phyloP scores from a whole-genome alignment of 177 flowering plant genomes.

The Telopea speciosissima region DNA sequence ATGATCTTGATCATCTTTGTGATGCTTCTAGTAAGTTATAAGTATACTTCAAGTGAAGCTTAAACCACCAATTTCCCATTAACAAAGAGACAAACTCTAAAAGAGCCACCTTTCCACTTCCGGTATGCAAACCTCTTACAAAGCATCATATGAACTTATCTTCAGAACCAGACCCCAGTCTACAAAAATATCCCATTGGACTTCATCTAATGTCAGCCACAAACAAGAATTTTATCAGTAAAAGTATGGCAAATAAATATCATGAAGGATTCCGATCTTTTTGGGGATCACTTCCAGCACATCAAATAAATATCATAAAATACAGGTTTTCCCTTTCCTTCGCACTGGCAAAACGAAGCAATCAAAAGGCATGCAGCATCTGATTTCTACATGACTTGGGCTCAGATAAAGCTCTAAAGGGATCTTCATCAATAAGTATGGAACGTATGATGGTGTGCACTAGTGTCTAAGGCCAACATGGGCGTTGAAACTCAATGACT shows the following conservation, averaged over 20 bases:
- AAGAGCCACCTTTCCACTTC: background rate
- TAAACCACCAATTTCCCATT: background rate
- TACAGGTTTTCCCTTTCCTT: background rate
- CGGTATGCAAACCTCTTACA: background rate
- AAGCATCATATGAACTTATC: background rate
- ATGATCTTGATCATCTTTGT: background rate
- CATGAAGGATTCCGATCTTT: background rate
- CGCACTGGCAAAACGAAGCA: background rate
- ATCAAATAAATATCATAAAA: no score
- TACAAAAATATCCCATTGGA: background rate
- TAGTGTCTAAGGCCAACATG: no score
- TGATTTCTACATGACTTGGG: background rate
- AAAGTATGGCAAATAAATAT: background rate
- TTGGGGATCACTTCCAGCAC: background rate
- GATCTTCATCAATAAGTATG: background rate
- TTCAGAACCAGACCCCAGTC: background rate
- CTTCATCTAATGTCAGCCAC: background rate
- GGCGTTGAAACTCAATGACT: background rate
- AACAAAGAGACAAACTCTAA: background rate
- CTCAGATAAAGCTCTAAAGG: background rate
- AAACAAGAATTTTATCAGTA: background rate
- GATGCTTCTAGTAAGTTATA: background rate
- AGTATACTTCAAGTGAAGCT: background rate
- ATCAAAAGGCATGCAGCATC: background rate
- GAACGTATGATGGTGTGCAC: background rate